Conservation (phyloP, 192 early-diverging fungal species). For the Blastocladiella britannica region DNA sequence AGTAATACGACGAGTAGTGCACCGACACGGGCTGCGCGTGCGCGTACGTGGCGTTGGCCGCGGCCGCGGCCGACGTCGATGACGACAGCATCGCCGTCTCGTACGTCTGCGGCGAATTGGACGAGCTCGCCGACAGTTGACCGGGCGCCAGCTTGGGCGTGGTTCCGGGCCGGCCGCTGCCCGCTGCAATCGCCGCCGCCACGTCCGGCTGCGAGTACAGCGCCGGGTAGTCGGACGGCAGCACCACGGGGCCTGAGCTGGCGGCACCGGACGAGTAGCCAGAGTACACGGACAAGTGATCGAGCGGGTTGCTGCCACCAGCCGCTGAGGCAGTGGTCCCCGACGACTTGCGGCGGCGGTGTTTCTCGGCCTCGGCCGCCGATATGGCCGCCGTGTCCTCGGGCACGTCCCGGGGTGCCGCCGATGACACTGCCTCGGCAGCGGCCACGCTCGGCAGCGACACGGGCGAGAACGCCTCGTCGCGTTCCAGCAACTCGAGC, state of each 20-base stretch:
- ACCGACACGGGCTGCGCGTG: neutral
- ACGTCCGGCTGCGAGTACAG: neutral
- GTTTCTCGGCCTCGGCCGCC: too few species aligned
- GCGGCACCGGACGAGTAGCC: neutral
- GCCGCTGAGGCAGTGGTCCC: neutral
- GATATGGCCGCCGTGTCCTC: too few species aligned
- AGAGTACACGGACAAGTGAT: neutral
- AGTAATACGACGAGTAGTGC: neutral
- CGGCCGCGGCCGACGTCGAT: neutral
- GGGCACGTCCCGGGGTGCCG: too few species aligned
- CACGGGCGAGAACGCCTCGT: too few species aligned
- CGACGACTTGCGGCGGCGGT: neutral
- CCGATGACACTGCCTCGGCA: too few species aligned
- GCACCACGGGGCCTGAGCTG: neutral
- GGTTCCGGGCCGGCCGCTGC: neutral
- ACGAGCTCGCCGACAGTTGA: neutral
- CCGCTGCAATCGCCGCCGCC: neutral
- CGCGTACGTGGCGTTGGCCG: neutral
- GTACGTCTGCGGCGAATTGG: neutral
- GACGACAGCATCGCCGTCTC: neutral
- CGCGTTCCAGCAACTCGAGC: neutral
- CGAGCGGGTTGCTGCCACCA: too few species aligned
- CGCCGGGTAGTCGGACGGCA: neutral
- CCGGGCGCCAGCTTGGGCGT: neutral
- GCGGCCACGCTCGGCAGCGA: too few species aligned